Conservation (phyloP, 2,329 filamentous ascomycete genomes). For the Nigrospora osmanthi region DNA sequence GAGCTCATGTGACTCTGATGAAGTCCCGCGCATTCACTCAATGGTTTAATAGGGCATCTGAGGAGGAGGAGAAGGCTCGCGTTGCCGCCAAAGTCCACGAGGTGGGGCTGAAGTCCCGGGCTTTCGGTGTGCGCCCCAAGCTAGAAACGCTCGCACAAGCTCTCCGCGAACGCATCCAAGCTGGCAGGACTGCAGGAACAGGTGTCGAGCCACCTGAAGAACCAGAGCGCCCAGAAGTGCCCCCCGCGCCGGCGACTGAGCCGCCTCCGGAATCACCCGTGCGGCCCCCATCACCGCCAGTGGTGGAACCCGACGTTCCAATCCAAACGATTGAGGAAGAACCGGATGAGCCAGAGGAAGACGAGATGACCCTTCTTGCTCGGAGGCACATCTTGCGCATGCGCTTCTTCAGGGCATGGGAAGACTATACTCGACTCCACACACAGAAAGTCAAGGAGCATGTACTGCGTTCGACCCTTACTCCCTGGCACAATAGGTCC, state of each 20-base stretch:
- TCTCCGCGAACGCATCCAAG: conserved; percentile 1
- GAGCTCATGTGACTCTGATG: conserved; percentile 17
- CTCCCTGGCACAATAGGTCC: conserved; percentile 5
- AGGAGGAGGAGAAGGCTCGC: conserved; percentile 18
- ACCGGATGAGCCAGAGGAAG: conserved; percentile 5
- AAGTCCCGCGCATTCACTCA: conserved; percentile 19
- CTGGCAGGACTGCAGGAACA: too few relatives aligned
- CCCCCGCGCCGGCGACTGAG: too few relatives aligned
- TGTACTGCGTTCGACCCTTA: conserved; percentile 2
- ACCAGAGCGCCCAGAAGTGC: too few relatives aligned
- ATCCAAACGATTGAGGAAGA: not conserved
- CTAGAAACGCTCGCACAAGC: not conserved
- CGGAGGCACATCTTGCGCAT: conserved; percentile 23
- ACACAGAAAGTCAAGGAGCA: conserved; percentile 14
- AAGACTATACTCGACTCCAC: conserved; percentile 17
- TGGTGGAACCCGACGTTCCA: too few relatives aligned
- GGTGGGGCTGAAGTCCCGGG: conserved; percentile 19
- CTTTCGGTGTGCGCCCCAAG: conserved; percentile 12
- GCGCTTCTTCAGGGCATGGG: conserved; percentile 23
- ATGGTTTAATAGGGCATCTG: conserved; percentile 20
- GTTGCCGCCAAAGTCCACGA: conserved; percentile 18
- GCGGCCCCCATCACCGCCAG: too few relatives aligned
- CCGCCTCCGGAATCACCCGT: too few relatives aligned
- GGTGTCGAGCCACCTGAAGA: too few relatives aligned
- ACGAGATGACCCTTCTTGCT: conserved; percentile 21